Percentiles rank a stretch among this genome's conserved stretches.
These are phyloP conservation scores for Chernovozyma sophiae-reginae DNA, from an alignment of 1,139 yeast genomes.

Conservation along the genomic window DNA sequence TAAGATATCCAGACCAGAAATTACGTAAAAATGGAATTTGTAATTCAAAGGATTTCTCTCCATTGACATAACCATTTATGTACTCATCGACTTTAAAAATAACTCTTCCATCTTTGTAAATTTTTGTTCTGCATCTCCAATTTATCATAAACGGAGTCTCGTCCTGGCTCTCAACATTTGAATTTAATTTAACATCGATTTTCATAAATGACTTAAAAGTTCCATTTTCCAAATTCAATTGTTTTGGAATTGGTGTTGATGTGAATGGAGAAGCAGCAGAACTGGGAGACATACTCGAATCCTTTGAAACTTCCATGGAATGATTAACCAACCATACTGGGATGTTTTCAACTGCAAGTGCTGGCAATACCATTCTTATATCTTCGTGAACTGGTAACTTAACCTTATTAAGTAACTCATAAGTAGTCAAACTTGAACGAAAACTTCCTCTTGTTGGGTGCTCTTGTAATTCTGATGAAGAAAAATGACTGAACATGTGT, in stretches of 20 bases:
- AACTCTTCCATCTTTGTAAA: constrained; percentile 22
- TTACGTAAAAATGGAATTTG: constrained; percentile 36
- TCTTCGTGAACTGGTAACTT: constrained; percentile 1
- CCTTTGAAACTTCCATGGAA: constrained; percentile 3
- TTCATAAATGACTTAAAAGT: constrained; percentile 28
- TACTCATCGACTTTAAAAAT: constrained; percentile 27
- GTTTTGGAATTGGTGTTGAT: constrained; percentile 12
- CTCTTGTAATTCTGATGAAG: not conserved
- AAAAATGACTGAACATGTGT: constrained; percentile 11
- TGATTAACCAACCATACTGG: constrained; percentile 10
- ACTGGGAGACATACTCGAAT: constrained; percentile 4
- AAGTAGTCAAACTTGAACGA: not conserved
- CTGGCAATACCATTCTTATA: constrained; percentile 4
- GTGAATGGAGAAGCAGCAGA: constrained; percentile 13
- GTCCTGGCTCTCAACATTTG: constrained; percentile 3
- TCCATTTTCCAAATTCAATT: constrained; percentile 23
- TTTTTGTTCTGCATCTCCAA: constrained; percentile 33
- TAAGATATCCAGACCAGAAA: constrained; percentile 39
- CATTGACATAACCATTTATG: constrained; percentile 31
- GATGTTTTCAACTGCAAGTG: constrained; percentile 2
- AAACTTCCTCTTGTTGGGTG: not conserved
- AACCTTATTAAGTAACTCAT: not conserved
- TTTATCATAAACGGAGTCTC: constrained; percentile 18
- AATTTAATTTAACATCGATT: constrained; percentile 14
- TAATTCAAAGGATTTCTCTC: constrained; percentile 19